Percentiles rank a stretch among this genome's conserved stretches.
Evolutionary conservation across 768 basidiomycete genomes (phyloP).

Genomic region (Lentinula sp.): DNA sequence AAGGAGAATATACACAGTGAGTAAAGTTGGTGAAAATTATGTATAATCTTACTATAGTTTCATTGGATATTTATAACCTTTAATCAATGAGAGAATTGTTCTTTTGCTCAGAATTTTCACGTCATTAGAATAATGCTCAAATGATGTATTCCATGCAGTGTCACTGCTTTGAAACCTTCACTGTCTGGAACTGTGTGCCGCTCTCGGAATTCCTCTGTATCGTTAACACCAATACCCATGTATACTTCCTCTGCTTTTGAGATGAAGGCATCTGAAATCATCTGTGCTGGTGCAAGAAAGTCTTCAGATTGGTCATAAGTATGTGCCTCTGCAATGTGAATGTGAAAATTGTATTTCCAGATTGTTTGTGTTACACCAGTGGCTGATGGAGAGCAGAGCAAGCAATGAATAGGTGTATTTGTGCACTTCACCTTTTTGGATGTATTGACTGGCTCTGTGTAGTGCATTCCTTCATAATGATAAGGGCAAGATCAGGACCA

Average conservation of each 20-base stretch:
- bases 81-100: too few species aligned
- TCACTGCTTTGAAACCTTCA: not conserved
- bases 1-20: too few species aligned
- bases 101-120: too few species aligned
- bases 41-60: too few species aligned
- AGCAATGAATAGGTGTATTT: conserved; percentile 9
- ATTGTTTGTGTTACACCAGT: conserved; percentile 8
- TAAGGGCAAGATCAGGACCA: conserved; percentile 8
- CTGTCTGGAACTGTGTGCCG: not conserved
- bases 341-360: conserved; percentile 11
- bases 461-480: conserved; percentile 8
- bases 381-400: conserved; percentile 5
- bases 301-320: not conserved
- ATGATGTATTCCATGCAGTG: too few species aligned
- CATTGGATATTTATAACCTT: too few species aligned
- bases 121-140: too few species aligned
- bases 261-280: not conserved
- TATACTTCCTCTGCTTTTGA: not conserved
- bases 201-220: not conserved
- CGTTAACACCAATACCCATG: not conserved
- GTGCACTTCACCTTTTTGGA: conserved; percentile 2
- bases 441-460: conserved; percentile 3
- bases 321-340: not conserved
- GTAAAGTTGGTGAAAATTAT: too few species aligned
- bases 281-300: not conserved